Conservation (phyloP, 768 basidiomycete species). For the Lentinula lateritia region DNA sequence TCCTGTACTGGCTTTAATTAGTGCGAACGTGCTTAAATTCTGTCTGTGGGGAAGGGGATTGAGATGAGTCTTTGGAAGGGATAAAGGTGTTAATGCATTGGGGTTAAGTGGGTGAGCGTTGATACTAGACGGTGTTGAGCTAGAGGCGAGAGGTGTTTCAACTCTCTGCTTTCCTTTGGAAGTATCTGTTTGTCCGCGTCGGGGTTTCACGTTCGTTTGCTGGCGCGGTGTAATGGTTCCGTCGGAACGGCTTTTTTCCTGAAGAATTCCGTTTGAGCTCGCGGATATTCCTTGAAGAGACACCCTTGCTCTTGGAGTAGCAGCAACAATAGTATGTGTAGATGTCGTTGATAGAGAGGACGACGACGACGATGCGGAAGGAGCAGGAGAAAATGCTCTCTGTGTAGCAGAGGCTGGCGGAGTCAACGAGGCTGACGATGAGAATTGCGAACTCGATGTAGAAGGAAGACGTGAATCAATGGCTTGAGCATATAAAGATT, state of each 20-base stretch:
- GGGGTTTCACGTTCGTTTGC: not conserved
- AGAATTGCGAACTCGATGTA: constrained; percentile 3
- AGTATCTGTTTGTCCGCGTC: not conserved
- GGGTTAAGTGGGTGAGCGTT: constrained; percentile 5
- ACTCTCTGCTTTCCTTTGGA: not conserved
- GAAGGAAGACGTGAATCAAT: constrained; percentile 3
- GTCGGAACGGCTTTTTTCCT: not conserved
- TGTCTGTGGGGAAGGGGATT: constrained; percentile 16
- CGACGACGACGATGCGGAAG: constrained; percentile 57
- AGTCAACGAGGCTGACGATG: constrained; percentile 18
- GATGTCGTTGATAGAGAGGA: constrained; percentile 71
- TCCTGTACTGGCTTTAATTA: constrained; percentile 42
- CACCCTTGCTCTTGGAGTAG: constrained; percentile 29
- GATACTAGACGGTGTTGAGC: not conserved
- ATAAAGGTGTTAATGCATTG: constrained; percentile 7
- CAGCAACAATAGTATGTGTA: constrained; percentile 65
- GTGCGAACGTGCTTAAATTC: constrained; percentile 28
- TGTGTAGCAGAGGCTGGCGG: constrained; percentile 29
- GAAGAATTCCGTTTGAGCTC: not conserved
- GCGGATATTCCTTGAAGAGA: constrained; percentile 15
- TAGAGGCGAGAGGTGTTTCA: not conserved
- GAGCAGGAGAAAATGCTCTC: constrained; percentile 35
- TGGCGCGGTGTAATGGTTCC: constrained; percentile 2
- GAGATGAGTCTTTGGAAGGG: constrained; percentile 11
- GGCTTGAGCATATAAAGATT: constrained; percentile 24